Conservation (phyloP, 352 stramenopile genomes). For the Pythium utonaiense region DNA sequence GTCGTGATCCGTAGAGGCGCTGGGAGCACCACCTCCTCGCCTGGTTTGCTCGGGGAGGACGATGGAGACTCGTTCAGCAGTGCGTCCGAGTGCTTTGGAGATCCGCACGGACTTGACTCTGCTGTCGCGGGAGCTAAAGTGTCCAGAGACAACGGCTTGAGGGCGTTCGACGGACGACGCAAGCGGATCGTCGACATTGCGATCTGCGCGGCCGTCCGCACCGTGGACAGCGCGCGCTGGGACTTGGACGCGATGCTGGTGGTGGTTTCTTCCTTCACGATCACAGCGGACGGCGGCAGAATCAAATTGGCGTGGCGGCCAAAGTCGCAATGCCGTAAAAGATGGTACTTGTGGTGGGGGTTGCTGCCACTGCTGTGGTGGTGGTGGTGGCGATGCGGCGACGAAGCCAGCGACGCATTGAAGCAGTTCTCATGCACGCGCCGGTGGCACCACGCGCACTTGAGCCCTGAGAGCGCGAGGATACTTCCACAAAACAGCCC, state of each 20-base stretch:
- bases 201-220: conserved; percentile 58
- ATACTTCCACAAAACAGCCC: conserved; percentile 80
- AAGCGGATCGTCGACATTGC: conserved; percentile 72
- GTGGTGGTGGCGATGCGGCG: conserved; percentile 14
- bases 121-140: conserved; percentile 10
- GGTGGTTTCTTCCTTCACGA: conserved; percentile 29
- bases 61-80: conserved; percentile 6
- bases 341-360: conserved; percentile 15
- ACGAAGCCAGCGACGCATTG: conserved; percentile 27
- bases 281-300: conserved; percentile 54
- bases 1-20: conserved; percentile 3
- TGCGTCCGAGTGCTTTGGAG: background rate
- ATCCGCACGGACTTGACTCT: conserved; percentile 7
- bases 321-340: conserved; percentile 67
- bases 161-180: conserved; percentile 29
- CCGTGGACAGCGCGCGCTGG: conserved; percentile 62
- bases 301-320: conserved; percentile 64
- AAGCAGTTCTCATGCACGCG: conserved; percentile 82
- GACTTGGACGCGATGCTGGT: conserved; percentile 40
- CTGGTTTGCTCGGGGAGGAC: background rate
- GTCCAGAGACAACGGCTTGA: background rate
- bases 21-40: conserved; percentile 5
- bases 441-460: conserved; percentile 80
- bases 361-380: conserved; percentile 13
- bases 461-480: conserved; percentile 72